Percentiles rank a stretch among this genome's conserved stretches.
Evolutionary conservation across 805 yeast species (phyloP).

Genomic region (Blastobotrys peoriensis): DNA sequence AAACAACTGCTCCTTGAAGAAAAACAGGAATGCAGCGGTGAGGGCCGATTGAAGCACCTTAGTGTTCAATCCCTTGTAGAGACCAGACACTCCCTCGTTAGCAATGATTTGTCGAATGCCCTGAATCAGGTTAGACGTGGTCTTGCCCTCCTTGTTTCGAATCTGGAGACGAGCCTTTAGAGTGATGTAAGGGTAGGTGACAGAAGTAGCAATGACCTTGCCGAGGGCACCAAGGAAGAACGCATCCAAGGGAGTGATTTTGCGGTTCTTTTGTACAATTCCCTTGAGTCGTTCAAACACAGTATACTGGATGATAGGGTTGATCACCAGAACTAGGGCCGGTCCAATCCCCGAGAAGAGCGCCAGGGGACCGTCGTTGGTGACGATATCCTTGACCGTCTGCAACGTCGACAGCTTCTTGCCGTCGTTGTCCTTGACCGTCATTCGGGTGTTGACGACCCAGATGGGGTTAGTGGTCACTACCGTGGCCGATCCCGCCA

Average conservation of each 20-base stretch:
- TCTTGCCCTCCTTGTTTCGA: conserved; percentile 34
- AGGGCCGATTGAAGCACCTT: conserved; percentile 78
- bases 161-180: conserved; percentile 85
- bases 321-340: conserved; percentile 75
- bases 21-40: conserved; percentile 86
- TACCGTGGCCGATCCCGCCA: conserved; percentile 84
- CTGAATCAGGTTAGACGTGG: conserved; percentile 22
- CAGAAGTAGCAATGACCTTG: conserved; percentile 79
- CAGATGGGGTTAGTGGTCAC: conserved; percentile 82
- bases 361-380: conserved; percentile 63
- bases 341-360: conserved; percentile 84
- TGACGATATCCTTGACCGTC: conserved; percentile 55
- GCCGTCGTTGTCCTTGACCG: conserved; percentile 42
- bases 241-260: conserved; percentile 64
- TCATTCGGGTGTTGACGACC: conserved; percentile 90
- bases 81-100: conserved; percentile 68
- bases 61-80: conserved; percentile 75
- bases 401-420: conserved; percentile 44
- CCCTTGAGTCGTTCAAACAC: conserved; percentile 82
- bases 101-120: conserved; percentile 50
- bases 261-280: conserved; percentile 48
- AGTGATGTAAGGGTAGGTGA: conserved; percentile 87
- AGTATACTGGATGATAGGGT: conserved; percentile 90
- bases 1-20: conserved; percentile 82
- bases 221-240: conserved; percentile 85